These are phyloP conservation scores for Emericellopsis terricola DNA, from an alignment of 495 filamentous ascomycete species.

Conservation along the genomic window DNA sequence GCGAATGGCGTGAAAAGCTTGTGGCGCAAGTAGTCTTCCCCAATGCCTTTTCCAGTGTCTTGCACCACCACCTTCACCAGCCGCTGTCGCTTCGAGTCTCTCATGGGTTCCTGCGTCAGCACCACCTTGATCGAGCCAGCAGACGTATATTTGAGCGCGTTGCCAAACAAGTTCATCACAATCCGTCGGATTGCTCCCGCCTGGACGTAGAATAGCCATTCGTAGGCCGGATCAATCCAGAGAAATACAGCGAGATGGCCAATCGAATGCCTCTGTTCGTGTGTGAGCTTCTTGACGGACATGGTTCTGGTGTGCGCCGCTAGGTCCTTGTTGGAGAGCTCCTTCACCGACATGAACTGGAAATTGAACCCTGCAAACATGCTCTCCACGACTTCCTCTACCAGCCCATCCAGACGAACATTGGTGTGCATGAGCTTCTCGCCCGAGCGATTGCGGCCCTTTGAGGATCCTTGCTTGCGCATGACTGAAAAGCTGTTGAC, in stretches of 20 bases:
- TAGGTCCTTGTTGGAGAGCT: slow-evolving; percentile 5
- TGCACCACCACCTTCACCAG: slow-evolving; percentile 31
- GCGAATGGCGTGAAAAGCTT: slow-evolving; percentile 51
- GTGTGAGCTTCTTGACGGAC: background rate
- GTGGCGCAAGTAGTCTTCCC: slow-evolving; percentile 45
- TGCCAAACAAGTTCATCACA: slow-evolving; percentile 70
- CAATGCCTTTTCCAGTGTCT: slow-evolving; percentile 55
- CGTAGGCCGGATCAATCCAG: slow-evolving; percentile 36
- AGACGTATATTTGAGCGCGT: slow-evolving; percentile 64
- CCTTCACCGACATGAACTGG: slow-evolving; percentile 8
- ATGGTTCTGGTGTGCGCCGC: background rate
- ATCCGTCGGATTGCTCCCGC: slow-evolving; percentile 57
- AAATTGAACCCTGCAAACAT: slow-evolving; percentile 34
- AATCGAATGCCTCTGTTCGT: slow-evolving; percentile 2
- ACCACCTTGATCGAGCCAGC: slow-evolving; percentile 45
- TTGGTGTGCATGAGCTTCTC: slow-evolving; percentile 12
- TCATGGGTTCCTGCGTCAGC: slow-evolving; percentile 34
- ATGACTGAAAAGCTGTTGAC: slow-evolving; percentile 3
- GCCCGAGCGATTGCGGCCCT: slow-evolving; percentile 2
- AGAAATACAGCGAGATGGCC: slow-evolving; percentile 36
- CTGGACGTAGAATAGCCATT: slow-evolving; percentile 48
- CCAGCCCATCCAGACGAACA: slow-evolving; percentile 25
- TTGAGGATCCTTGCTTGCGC: slow-evolving; percentile 1
- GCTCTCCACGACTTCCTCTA: slow-evolving; percentile 42
- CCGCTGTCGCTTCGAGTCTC: slow-evolving; percentile 7